Percentiles rank a stretch among this genome's conserved stretches.
These are phyloP conservation scores for Fusarium scirpi DNA, from an alignment of 2,329 filamentous ascomycete genomes.

Conservation along the genomic window DNA sequence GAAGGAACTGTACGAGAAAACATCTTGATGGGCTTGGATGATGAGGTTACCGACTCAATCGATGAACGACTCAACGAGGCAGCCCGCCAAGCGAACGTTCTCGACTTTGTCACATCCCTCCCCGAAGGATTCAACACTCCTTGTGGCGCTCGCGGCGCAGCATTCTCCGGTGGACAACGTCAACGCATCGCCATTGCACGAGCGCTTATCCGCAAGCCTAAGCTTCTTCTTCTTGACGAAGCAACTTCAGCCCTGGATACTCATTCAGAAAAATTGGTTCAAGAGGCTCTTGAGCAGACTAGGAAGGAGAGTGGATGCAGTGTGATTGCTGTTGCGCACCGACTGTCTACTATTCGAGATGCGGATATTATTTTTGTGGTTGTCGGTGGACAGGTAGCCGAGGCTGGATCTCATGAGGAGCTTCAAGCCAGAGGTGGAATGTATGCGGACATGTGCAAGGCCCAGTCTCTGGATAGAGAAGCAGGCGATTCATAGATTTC, in stretches of 20 bases:
- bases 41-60: constrained; percentile 29
- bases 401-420: constrained; percentile 69
- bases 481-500: background rate
- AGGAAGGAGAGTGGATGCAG: constrained; percentile 53
- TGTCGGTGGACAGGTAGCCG: constrained; percentile 65
- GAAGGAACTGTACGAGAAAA: constrained; percentile 67
- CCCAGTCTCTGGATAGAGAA: constrained; percentile 29
- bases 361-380: constrained; percentile 74
- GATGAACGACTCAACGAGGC: constrained; percentile 54
- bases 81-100: constrained; percentile 60
- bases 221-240: constrained; percentile 74
- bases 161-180: constrained; percentile 74
- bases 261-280: constrained; percentile 69
- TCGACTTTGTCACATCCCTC: constrained; percentile 55
- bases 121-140: constrained; percentile 65
- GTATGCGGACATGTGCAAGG: constrained; percentile 36
- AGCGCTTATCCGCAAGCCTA: constrained; percentile 71
- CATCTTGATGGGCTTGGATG: constrained; percentile 59
- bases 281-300: constrained; percentile 61
- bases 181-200: constrained; percentile 76
- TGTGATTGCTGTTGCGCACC: constrained; percentile 71
- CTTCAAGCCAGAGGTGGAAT: constrained; percentile 57
- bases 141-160: constrained; percentile 71
- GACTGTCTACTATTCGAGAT: constrained; percentile 65
- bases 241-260: constrained; percentile 71